A percentile compares a stretch with the other conserved stretches of the same genome.
Conservation (phyloP, 108 stramenopile species). For the Nitzschia palea region DNA sequence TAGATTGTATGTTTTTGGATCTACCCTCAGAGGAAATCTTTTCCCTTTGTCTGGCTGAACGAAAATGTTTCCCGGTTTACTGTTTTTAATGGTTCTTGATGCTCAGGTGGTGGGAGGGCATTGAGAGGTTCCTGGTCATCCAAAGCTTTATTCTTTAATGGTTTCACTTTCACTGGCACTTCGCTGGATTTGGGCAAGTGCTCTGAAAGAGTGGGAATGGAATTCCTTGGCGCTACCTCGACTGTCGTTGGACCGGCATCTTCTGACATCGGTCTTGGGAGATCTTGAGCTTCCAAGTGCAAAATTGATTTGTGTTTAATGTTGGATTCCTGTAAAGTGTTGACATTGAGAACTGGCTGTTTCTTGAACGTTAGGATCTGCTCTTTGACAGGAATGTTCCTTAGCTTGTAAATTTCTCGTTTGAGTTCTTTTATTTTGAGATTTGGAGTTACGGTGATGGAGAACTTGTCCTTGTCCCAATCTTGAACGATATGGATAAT, state of each 20-base stretch:
- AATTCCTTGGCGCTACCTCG: no score
- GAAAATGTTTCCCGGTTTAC: background rate
- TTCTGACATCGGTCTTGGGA: no score
- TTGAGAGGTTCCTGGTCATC: no score
- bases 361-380: conserved; percentile 24
- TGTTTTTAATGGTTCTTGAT: no score
- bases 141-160: no score
- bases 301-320: conserved; percentile 26
- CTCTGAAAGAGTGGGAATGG: no score
- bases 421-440: conserved; percentile 18
- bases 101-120: no score
- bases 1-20: background rate
- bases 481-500: conserved; percentile 22
- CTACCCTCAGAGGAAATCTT: background rate
- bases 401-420: background rate
- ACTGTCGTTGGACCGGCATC: no score
- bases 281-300: conserved; percentile 19
- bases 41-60: background rate
- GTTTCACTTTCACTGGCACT: no score
- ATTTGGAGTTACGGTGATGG: background rate
- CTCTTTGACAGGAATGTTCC: conserved; percentile 10
- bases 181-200: no score
- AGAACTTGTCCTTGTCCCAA: conserved; percentile 21
- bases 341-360: conserved; percentile 9
- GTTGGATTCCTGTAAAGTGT: conserved; percentile 9